Conservation (phyloP, 208 protist genomes). For the Trypanosoma rangeli region DNA sequence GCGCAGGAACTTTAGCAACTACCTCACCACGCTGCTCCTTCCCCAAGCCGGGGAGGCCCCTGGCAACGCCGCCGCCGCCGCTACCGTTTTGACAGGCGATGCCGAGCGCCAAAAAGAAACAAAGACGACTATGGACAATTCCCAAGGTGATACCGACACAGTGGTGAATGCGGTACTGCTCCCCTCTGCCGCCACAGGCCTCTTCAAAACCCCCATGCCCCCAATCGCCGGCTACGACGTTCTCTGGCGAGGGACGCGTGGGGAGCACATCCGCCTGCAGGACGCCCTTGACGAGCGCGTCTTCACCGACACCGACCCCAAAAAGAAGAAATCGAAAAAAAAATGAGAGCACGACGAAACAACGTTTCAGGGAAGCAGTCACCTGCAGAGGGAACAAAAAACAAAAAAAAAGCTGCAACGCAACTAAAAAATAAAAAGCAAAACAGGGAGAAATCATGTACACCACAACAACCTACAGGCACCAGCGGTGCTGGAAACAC, state of each 20-base stretch:
- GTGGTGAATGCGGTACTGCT: not conserved
- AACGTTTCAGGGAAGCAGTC: no score
- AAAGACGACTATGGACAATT: not conserved
- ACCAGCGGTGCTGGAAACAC: no score
- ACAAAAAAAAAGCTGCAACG: no score
- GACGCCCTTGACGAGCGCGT: conserved; percentile 42
- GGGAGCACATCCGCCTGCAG: conserved; percentile 50
- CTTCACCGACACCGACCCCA: conserved; percentile 6
- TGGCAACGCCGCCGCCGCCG: not conserved
- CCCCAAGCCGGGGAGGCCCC: not conserved
- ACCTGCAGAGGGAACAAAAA: no score
- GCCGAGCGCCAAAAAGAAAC: not conserved
- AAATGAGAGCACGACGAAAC: not conserved
- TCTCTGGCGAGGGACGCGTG: conserved; percentile 44
- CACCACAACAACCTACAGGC: no score
- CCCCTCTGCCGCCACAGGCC: conserved; percentile 12
- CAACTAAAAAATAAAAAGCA: no score
- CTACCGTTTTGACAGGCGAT: not conserved
- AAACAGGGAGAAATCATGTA: no score
- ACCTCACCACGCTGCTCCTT: conserved; percentile 12
- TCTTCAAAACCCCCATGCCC: conserved; percentile 8
- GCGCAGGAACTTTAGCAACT: conserved; percentile 21
- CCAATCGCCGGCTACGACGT: conserved; percentile 48
- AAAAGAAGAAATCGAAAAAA: conserved; percentile 15
- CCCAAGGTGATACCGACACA: not conserved